Percentiles rank a stretch among this genome's conserved stretches.
These are phyloP conservation scores for Mycocentrospora acerina DNA, from an alignment of 2,329 filamentous ascomycete species.

Conservation along the genomic window DNA sequence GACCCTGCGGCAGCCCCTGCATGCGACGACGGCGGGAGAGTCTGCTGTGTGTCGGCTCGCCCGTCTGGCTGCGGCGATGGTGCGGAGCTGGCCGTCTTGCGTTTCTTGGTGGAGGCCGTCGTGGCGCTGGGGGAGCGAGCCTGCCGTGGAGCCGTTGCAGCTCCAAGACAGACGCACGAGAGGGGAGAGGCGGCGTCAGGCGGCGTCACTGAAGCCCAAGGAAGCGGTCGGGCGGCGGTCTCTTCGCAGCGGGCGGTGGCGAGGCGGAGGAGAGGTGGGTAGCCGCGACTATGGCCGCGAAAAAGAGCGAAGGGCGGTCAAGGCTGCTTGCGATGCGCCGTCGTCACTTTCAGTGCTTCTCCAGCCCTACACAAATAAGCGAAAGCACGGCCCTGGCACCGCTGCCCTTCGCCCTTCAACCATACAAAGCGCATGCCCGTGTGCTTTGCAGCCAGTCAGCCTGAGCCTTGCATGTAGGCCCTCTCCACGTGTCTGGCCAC, in stretches of 20 bases:
- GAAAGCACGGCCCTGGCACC: too few species aligned
- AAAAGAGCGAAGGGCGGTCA: slow-evolving; percentile 24
- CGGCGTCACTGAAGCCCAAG: slow-evolving; percentile 20
- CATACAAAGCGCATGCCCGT: too few species aligned
- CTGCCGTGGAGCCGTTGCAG: slow-evolving; percentile 42
- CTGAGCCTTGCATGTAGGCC: too few species aligned
- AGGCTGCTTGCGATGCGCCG: slow-evolving; percentile 5
- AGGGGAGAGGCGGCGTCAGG: slow-evolving; percentile 6
- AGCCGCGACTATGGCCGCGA: slow-evolving; percentile 24
- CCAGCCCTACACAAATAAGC: slow-evolving; percentile 23
- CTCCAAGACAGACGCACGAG: slow-evolving; percentile 35
- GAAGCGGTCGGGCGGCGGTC: slow-evolving; percentile 6
- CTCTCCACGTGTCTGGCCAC: too few species aligned
- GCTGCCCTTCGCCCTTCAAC: too few species aligned
- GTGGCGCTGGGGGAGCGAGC: slow-evolving; percentile 40
- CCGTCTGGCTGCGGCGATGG: slow-evolving; percentile 11
- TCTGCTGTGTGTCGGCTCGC: background rate
- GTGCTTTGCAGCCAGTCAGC: too few species aligned
- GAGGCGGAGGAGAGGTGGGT: slow-evolving; percentile 15
- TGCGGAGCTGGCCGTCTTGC: slow-evolving; percentile 45
- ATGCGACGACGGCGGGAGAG: slow-evolving; percentile 34
- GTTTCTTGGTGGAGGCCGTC: slow-evolving; percentile 50
- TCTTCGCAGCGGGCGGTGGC: slow-evolving; percentile 6
- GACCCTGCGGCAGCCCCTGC: slow-evolving; percentile 32
- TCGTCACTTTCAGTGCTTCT: slow-evolving; percentile 15